A percentile compares a stretch with the other conserved stretches of the same genome.
Conservation (phyloP, 163 green algal species). For the Botryococcus braunii region DNA sequence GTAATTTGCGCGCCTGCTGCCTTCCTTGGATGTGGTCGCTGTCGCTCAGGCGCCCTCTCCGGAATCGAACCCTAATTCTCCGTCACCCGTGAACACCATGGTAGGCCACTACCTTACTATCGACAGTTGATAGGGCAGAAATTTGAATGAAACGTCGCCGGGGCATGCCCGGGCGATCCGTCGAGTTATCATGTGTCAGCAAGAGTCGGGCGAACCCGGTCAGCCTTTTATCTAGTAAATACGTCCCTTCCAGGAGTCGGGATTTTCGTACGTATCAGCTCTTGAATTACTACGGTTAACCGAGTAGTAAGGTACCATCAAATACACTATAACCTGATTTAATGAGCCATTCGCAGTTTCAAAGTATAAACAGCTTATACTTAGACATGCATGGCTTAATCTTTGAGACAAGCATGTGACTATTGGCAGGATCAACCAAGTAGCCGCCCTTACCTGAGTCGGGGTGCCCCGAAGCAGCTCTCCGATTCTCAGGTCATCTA, state of each 20-base stretch:
- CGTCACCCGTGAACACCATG: background rate
- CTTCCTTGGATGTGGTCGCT: too few species aligned
- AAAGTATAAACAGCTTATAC: conserved; percentile 99
- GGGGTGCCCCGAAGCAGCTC: too few species aligned
- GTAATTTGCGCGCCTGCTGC: background rate
- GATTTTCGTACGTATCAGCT: conserved; percentile 95
- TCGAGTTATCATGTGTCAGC: conserved; percentile 91
- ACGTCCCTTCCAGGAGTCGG: conserved; percentile 91
- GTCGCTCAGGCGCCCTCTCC: background rate
- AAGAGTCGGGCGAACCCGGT: conserved; percentile 68
- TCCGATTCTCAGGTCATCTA: too few species aligned
- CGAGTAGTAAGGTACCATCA: conserved; percentile 92
- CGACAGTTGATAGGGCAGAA: conserved; percentile 90
- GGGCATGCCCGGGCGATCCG: conserved; percentile 75
- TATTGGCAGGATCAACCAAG: conserved; percentile 98
- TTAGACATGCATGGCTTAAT: conserved; percentile 99
- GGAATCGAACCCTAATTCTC: background rate
- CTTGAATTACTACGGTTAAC: conserved; percentile 98
- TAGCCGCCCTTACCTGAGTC: too few species aligned
- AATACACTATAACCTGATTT: conserved; percentile 99
- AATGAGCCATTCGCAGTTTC: conserved; percentile 98
- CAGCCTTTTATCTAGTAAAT: conserved; percentile 97
- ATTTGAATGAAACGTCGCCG: conserved; percentile 91
- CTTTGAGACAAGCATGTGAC: conserved; percentile 99
- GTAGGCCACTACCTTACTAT: conserved; percentile 72